Percentiles rank a stretch among this genome's conserved stretches.
Conservation (phyloP, 2,329 filamentous ascomycete genomes). For the Pseudogymnoascus sp. region DNA sequence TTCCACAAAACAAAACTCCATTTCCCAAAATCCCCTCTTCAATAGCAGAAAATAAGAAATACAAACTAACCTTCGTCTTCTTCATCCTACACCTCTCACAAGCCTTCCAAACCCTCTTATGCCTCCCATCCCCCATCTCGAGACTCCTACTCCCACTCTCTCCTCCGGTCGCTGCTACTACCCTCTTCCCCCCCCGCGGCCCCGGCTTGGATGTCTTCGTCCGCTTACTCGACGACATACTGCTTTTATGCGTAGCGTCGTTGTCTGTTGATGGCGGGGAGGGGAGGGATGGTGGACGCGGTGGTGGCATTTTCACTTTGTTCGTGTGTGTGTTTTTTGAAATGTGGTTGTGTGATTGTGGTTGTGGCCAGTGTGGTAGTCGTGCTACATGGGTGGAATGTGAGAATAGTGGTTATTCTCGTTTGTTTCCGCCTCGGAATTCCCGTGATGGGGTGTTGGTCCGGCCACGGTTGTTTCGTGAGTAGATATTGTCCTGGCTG, state of each 20-base stretch:
- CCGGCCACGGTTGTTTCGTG: neutral
- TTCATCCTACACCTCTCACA: constrained; percentile 62
- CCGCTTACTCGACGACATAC: neutral
- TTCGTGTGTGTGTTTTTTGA: neutral
- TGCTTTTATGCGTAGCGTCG: neutral
- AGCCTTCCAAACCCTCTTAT: constrained; percentile 60
- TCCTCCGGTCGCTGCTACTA: neutral
- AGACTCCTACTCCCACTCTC: neutral
- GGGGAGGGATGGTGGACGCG: neutral
- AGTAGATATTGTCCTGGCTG: no score
- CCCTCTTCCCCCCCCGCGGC: neutral
- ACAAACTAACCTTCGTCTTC: constrained; percentile 52
- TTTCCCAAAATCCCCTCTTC: no score
- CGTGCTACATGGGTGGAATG: neutral
- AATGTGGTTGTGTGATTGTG: neutral
- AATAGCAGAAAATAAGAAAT: neutral
- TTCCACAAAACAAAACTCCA: no score
- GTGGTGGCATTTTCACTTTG: neutral
- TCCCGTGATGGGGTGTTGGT: neutral
- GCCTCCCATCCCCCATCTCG: constrained; percentile 40
- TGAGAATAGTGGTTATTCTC: neutral
- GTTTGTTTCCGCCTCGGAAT: neutral
- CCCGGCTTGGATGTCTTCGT: neutral
- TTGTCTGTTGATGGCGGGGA: neutral
- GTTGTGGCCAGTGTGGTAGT: neutral